Conservation (phyloP, 164 flowering plant species). For the Nelumbo lutea region DNA sequence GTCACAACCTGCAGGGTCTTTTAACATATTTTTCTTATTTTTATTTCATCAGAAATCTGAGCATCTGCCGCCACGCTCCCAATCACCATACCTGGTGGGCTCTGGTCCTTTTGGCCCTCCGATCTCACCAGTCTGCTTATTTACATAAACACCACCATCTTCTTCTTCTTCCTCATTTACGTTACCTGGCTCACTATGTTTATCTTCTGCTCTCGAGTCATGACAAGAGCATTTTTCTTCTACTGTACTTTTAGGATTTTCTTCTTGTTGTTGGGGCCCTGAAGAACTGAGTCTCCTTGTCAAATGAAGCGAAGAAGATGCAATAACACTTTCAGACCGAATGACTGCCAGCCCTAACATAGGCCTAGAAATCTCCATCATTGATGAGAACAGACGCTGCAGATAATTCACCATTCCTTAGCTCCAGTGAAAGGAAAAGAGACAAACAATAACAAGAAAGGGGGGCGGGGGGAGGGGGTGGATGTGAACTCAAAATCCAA, state of each 20-base stretch:
- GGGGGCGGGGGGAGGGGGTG: too few species aligned
- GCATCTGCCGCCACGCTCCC: conserved; percentile 70
- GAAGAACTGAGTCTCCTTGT: conserved; percentile 14
- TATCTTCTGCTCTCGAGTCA: not conserved
- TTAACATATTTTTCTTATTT: too few species aligned
- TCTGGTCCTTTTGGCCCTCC: conserved; percentile 70
- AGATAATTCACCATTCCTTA: conserved; percentile 18
- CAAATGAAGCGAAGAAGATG: not conserved
- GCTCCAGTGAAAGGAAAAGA: too few species aligned
- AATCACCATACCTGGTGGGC: conserved; percentile 64
- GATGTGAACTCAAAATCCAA: too few species aligned
- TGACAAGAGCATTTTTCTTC: too few species aligned
- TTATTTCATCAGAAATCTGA: conserved; percentile 41
- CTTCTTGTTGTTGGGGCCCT: conserved; percentile 8
- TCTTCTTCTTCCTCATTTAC: conserved; percentile 5
- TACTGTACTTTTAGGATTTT: not conserved
- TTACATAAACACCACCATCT: conserved; percentile 18
- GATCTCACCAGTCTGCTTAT: conserved; percentile 44
- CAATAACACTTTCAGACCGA: not conserved
- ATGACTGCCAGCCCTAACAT: conserved; percentile 2
- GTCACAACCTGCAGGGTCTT: too few species aligned
- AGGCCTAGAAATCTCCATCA: conserved; percentile 7
- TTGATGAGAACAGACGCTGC: conserved; percentile 13
- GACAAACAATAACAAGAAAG: too few species aligned
- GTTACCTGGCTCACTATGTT: not conserved